phyloP scores from a whole-genome alignment of 805 yeast species.

The Candida palmyrensis region DNA sequence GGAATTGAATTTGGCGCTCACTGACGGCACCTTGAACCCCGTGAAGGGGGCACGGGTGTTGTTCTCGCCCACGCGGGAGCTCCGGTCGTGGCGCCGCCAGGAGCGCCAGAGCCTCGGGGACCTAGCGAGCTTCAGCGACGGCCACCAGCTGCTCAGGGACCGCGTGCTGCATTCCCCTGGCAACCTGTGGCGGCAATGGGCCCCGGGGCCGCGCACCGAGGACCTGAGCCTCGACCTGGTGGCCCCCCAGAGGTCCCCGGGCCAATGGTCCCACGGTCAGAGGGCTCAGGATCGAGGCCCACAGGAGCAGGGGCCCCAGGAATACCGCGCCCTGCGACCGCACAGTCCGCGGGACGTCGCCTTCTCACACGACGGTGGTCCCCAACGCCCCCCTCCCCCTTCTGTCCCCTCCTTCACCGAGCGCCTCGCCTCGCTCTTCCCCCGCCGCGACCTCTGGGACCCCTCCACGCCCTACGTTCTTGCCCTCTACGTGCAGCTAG shows the following conservation, averaged over 20 bases:
- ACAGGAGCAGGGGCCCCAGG: neutral
- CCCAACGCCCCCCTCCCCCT: neutral
- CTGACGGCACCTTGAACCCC: constrained; percentile 22
- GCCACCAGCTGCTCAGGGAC: neutral
- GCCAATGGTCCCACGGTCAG: no score
- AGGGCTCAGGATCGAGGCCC: no score
- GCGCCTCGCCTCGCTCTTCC: neutral
- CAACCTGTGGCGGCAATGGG: no score
- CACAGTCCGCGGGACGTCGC: neutral
- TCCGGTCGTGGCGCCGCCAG: constrained; percentile 5
- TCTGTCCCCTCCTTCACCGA: neutral
- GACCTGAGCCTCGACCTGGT: no score
- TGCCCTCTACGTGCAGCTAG: constrained; percentile 59
- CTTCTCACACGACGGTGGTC: no score
- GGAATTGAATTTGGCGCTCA: neutral
- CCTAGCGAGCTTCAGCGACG: constrained; percentile 15
- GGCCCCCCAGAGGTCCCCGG: no score
- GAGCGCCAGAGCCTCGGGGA: constrained; percentile 1
- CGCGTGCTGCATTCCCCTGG: no score
- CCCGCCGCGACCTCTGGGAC: no score
- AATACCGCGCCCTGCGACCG: neutral
- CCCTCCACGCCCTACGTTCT: constrained; percentile 52
- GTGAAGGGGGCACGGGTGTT: constrained; percentile 26
- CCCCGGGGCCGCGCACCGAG: no score
- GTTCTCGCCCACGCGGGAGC: constrained; percentile 31